Evolutionary conservation across 2,329 filamentous ascomycete genomes (phyloP), one percentile per base, ranked within the genome.

Genomic region (Ceratocystis eucalypticola): DNA sequence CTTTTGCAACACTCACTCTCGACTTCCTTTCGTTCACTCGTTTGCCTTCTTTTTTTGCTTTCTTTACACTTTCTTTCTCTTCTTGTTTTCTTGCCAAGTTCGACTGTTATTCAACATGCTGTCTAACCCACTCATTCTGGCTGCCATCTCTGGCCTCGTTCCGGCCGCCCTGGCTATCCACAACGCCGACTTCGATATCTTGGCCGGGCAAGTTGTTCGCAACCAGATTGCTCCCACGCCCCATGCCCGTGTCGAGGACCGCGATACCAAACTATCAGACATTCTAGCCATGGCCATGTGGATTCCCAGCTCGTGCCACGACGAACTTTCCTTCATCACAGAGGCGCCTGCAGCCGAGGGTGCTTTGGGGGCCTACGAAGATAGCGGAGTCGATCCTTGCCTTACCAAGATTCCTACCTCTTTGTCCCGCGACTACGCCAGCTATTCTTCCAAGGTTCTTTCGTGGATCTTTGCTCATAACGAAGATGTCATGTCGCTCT

Each of bases 121-220:
- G 44, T 50, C 62, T 25, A 37, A 10, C 30, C 2, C 62, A 15
- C 46, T 64, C 46, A 5, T 64, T 17, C 22, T 62, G 20, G n/a
- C 44, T 30, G 48, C 62, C 62, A 10, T 57, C 53, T 45, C 46
- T 15, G 25, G 62, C 62, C 22, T 64, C 15, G 25, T 64, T 22
- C 44, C 62, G 22, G 17, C 45, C 25, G 62, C 15, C 17, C 20
- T 37, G 20, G 62, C 33, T n/a, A 5, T 48, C 28, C 46, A 53
- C 15, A 37, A 22, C 41, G 22, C 22, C n/a, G 25, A 12, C 2
- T 48, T 33, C n/a, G 20, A 46, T 20, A 46, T 28, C 45, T 5
- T 55, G 15, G 62, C 62, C 10, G 53, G 22, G 17, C 46, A 44
- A 28, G 8, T 41, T 30, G 7, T 64, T 6, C 44, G 17, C 28